Conservation (phyloP, 2,329 filamentous ascomycete genomes). For the Emergomyces orientalis region DNA sequence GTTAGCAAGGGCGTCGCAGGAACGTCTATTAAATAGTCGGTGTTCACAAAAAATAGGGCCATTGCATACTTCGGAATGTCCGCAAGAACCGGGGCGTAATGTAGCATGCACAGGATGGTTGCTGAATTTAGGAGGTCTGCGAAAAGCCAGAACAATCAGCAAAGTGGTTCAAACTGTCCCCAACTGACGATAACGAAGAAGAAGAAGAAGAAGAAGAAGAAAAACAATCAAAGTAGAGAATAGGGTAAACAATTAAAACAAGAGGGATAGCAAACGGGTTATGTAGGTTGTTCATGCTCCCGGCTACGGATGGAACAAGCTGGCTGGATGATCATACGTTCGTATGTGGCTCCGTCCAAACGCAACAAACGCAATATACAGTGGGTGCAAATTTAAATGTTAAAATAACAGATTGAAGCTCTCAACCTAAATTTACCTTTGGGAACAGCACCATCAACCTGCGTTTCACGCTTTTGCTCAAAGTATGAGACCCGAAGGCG, state of each 20-base stretch:
- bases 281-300: background rate
- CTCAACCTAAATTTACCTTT: slow-evolving; percentile 8
- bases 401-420: background rate
- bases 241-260: background rate
- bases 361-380: background rate
- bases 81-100: slow-evolving; percentile 29
- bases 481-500: slow-evolving; percentile 39
- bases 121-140: slow-evolving; percentile 34
- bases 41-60: background rate
- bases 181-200: background rate
- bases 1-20: background rate
- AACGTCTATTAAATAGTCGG: background rate
- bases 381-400: background rate
- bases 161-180: background rate
- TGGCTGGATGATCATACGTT: background rate
- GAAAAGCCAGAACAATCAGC: background rate
- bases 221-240: background rate
- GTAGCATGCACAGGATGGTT: slow-evolving; percentile 42
- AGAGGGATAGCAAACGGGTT: background rate
- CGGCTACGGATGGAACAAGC: background rate
- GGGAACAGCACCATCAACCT: slow-evolving; percentile 10
- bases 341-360: background rate
- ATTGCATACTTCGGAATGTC: slow-evolving; percentile 22
- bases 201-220: background rate
- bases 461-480: slow-evolving; percentile 19